Evolutionary conservation across 2,329 filamentous ascomycete genomes (phyloP), one percentile per base, ranked within the genome.

Genomic region (Colletotrichum kahawae): DNA sequence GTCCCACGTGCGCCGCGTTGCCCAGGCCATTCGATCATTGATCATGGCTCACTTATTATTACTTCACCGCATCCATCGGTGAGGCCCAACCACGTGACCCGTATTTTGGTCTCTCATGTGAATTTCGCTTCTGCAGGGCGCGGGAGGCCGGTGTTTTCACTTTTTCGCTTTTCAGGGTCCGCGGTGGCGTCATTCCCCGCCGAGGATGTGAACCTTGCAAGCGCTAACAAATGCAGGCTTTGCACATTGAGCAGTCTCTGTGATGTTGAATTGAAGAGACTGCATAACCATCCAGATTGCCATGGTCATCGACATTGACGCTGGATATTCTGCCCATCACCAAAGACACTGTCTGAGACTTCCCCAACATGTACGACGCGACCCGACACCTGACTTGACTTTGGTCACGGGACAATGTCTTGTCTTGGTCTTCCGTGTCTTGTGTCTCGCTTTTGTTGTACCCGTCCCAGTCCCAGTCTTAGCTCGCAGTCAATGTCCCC

Each of bases 171-270:
- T 59, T 27, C 54, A 69, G 67, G 67, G 67, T 60, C 66, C n/a
- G 57, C 54, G 64, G 67, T 69, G 67, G 67, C 54, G 67, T 69
- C 67, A 69, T 69, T 48, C 67, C 67, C 67, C 67, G 67, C 54
- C 14, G 36, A 18, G n/a, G 48, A 27, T 31, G n/a, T 21, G 51
- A 36, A 51, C 43, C 43, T 51, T 51, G 43, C 43, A 21, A 51
- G 43, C 43, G 43, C 43, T 51, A 51, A 51, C 43, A 21, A 13
- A 13, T 51, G 43, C 43, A 51, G 43, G n/a, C 43, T 21, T 51
- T 51, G 43, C 43, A 51, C 9, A 33, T 3, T 33, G 31, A 33
- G 9, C 9, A 21, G n/a, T 4, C 10, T 51, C 43, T 21, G 13
- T 36, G 9, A 2, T 31, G 13, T 14, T 21, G 43, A 51, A 21